phyloP scores from a whole-genome alignment of 73 alveolate genomes.

The Tetrahymena malaccensis region DNA sequence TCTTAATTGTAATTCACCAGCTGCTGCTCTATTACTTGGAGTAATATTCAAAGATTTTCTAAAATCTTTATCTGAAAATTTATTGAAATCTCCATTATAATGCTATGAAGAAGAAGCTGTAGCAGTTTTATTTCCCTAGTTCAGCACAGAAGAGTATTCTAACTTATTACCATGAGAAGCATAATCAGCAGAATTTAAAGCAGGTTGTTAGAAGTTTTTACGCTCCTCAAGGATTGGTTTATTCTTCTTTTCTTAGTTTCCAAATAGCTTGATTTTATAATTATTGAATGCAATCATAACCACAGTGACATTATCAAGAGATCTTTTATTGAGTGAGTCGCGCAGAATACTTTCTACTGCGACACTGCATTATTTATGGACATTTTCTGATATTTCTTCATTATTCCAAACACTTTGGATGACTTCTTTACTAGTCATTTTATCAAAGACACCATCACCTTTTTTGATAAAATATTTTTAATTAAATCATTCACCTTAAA shows the following conservation, averaged over 20 bases:
- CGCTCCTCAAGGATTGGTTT: background rate
- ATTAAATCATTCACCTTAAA: background rate
- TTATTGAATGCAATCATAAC: conserved; percentile 76
- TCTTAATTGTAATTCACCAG: background rate
- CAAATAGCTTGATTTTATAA: background rate
- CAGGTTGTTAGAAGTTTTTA: background rate
- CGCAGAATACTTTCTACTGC: conserved; percentile 90
- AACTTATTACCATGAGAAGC: background rate
- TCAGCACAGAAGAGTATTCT: background rate
- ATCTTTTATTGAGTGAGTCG: conserved; percentile 74
- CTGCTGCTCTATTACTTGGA: background rate
- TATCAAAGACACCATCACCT: conserved; percentile 98
- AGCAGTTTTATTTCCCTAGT: background rate
- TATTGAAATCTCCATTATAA: background rate
- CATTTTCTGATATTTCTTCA: conserved; percentile 13
- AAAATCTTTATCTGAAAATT: background rate
- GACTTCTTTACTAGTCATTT: conserved; percentile 84
- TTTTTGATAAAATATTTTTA: conserved; percentile 46
- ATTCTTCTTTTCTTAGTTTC: background rate
- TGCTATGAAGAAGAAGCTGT: background rate
- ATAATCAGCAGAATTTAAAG: background rate
- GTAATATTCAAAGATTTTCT: background rate
- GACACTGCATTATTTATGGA: conserved; percentile 79
- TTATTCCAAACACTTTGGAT: conserved; percentile 56
- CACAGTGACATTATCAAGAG: conserved; percentile 93